phyloP scores from a whole-genome alignment of 2,329 filamentous ascomycete species.

The Colletotrichum lini region DNA sequence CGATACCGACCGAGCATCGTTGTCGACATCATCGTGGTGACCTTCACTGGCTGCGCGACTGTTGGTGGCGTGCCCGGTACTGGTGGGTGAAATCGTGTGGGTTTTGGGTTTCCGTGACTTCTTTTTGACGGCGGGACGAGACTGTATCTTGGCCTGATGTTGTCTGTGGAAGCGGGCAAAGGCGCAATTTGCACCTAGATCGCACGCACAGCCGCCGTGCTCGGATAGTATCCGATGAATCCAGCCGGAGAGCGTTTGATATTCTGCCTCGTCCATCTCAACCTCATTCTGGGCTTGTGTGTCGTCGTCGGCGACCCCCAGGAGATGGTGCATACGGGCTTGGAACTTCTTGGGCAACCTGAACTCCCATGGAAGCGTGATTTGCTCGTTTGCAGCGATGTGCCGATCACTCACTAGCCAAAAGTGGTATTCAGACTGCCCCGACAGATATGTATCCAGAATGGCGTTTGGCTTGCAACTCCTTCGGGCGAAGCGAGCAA shows the following conservation, averaged over 20 bases:
- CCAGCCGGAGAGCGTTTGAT: conserved; percentile 73
- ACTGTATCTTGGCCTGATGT: conserved; percentile 64
- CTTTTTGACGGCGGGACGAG: conserved; percentile 60
- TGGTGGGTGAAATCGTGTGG: conserved; percentile 72
- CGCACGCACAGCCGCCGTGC: conserved; percentile 85
- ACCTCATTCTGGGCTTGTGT: conserved; percentile 62
- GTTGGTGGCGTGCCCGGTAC: conserved; percentile 73
- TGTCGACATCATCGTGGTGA: conserved; percentile 69
- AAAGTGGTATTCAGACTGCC: conserved; percentile 86
- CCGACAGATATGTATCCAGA: conserved; percentile 87
- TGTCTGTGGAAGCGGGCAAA: conserved; percentile 75
- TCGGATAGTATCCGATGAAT: conserved; percentile 80
- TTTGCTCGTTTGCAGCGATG: conserved; percentile 76
- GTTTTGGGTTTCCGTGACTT: conserved; percentile 69
- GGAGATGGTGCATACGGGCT: conserved; percentile 68
- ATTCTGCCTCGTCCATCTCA: conserved; percentile 72
- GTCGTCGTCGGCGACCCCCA: conserved; percentile 75
- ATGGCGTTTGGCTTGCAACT: conserved; percentile 94
- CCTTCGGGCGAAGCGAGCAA: conserved; percentile 88
- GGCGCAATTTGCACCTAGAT: conserved; percentile 73
- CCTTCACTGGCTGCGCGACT: conserved; percentile 76
- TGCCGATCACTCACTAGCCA: conserved; percentile 89
- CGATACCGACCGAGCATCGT: conserved; percentile 66
- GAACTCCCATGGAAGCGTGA: conserved; percentile 79
- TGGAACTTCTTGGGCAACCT: conserved; percentile 69